Evolutionary conservation across 2,329 filamentous ascomycete genomes (phyloP).

Genomic region (Penicillium polonicum): DNA sequence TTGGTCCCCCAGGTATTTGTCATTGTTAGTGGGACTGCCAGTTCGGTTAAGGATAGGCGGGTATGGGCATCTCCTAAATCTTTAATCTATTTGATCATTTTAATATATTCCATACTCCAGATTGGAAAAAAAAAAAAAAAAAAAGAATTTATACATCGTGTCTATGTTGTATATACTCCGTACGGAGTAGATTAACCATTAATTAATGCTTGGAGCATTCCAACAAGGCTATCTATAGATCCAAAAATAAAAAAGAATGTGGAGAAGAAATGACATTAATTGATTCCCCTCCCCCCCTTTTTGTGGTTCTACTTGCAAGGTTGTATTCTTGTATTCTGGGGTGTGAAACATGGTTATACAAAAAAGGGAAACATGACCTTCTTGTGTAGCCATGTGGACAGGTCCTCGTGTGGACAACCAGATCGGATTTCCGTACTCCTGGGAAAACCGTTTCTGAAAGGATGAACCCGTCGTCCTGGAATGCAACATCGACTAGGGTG

Average conservation of each 20-base stretch:
- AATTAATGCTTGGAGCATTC: background rate
- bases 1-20: constrained; percentile 26
- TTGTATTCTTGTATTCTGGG: background rate
- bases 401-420: constrained; percentile 25
- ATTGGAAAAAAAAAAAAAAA: background rate
- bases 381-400: constrained; percentile 19
- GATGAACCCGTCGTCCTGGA: constrained; percentile 23
- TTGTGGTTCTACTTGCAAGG: background rate
- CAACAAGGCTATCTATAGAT: background rate
- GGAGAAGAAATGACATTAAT: background rate
- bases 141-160: background rate
- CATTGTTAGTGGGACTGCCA: constrained; percentile 16
- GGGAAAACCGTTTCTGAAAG: constrained; percentile 26
- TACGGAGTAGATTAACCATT: background rate
- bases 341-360: background rate
- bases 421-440: constrained; percentile 23
- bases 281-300: background rate
- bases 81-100: constrained; percentile 9
- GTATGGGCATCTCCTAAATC: constrained; percentile 13
- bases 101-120: constrained; percentile 23
- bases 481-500: constrained; percentile 29
- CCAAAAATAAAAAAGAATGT: background rate
- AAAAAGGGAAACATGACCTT: background rate
- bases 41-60: constrained; percentile 20
- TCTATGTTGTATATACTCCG: background rate